Evolutionary conservation across 2,329 filamentous ascomycete species (phyloP), one percentile per base, ranked within the genome.

Genomic region (Penicillium sp.): DNA sequence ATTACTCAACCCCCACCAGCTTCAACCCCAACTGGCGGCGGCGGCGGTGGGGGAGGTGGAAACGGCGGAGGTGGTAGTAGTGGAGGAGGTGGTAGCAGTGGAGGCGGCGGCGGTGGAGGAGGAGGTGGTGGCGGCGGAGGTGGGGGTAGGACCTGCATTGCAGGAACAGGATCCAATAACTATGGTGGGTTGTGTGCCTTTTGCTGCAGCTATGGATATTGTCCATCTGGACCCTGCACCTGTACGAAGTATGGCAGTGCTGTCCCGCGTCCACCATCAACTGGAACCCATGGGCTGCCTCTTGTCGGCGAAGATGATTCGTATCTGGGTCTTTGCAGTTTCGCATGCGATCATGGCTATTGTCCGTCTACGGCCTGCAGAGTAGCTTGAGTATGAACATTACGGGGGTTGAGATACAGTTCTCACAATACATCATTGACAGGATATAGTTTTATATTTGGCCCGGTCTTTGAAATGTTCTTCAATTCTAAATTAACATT

Each of bases 261-360:
- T 9, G 59, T 68, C 2, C 58, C 65, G 9, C 50, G 60, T 2
- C 70, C 70, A 3, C 69, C 68, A 0, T 57, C 53, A 3, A 68
- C 65, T 1, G 68, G 65, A 5, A 52, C 50, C 8, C 57, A 55
- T 31, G 66, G 69, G 0, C 3, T 60, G 1, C 66, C 68, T n/a
- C 60, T 68, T 8, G 8, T 54, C 2, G 57, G 59, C 0, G 61
- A 69, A 43, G 67, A 68, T 38, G 69, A 73, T 4, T 66, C 69
- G 1, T 82, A 81, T 58, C 59, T 72, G 39, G 78, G 78, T 0
- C 71, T 82, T 16, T 81, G 79, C 60, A 78, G 73, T 55, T 82
- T 73, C 59, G 70, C 76, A 13, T 81, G 78, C 45, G 75, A 73
- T 57, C 76, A 79, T 62, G 78, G 78, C 0, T 81, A 81, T 57